Evolutionary conservation across 305 asterid genomes (phyloP), one percentile per base, ranked within the genome.

Genomic region (Petunia hybrid): DNA sequence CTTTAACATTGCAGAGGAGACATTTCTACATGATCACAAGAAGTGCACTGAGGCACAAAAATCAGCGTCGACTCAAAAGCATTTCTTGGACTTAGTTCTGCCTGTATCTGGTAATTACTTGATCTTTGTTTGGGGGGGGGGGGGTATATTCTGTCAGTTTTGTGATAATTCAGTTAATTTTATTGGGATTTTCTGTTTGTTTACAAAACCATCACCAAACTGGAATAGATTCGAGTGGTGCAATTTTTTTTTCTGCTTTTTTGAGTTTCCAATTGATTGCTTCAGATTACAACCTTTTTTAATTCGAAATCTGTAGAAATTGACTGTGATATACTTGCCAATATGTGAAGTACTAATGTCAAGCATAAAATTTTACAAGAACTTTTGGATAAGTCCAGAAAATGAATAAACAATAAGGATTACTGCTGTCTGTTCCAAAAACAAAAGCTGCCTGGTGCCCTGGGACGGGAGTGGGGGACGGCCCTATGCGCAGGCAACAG

Each of bases 11-110:
- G 85, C 80, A 53, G 87, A 84, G 70, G 89, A 85, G 84, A 80
- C 90, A 64, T 90, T 91, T 86, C 81, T 88, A 84, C 97, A 92
- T 43, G 96, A 92, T 84, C 97, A 92, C 80, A 78, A 59, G 31
- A 92, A 91, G 88, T 92, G 97, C 80, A 76, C 85, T 22, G 91
- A 86, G 76, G 92, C 94, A 48, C 91, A 91, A 57, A 80, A 84
- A 48, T 78, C 87, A 39, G 67, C 53, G 5, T n/a, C 35, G 57
- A 80, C 85, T 5, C 83, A 53, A n/a, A 73, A 73, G 36, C 36
- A 82, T 84, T 89, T 92, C 85, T 83, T 88, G 88, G 92, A 91
- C 78, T 83, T 81, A 4, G 90, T 89, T 84, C 87, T 87, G 85
- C 97, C 97, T 69, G 93, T 90, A 85, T 89, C 80, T 53, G 90